Evolutionary conservation across 768 basidiomycete genomes (phyloP), one percentile per base, ranked within the genome.

Genomic region (Boletus edulis): DNA sequence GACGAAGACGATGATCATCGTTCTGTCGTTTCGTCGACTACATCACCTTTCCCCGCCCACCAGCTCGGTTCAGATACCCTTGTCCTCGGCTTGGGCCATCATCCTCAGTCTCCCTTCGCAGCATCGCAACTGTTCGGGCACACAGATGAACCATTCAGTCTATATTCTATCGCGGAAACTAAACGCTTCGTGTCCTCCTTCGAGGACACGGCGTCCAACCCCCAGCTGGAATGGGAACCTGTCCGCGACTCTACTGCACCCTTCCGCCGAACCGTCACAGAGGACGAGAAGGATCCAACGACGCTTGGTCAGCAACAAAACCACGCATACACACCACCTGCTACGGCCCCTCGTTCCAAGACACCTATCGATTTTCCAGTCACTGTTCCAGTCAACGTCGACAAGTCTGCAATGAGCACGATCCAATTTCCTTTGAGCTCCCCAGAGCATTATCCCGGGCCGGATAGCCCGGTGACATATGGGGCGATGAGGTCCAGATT

Each of bases 1-100:
- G 91, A 95, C 49, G 91, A 96, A 52, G 93, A 97, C 44, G 94
- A 96, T 49, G 91, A 93, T 62, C 82, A 82, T 34, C 85, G 90
- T 47, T 94, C 92, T 6, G 77, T 95, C 52, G 76, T 83, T 29
- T 94, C 93, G 3, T 84, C 84, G 18, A 75, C 79, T 4, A 78
- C 85, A 2, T 81, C 84, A 2, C 83, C 86, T 15, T 89, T 91
- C 58, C 85, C 90, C 40, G 84, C 87, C 14, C 88, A 92, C 61
- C 91, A 94, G 61, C 76, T 90, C 20, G 86, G 84, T 22, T 63
- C 76, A 31, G 79, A 78, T 50, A 67, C 71, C 44, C 68, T 72
- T 37, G 59, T 67, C 8, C 68, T 72, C 10, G 71, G 68, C 49
- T 63, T 79, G 5, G 72, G 68, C n/a, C 70, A 72, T 55, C 84